A percentile compares a stretch with the other conserved stretches of the same genome.
phyloP scores from a whole-genome alignment of 495 filamentous ascomycete genomes.

The Penicillium crystallinum region DNA sequence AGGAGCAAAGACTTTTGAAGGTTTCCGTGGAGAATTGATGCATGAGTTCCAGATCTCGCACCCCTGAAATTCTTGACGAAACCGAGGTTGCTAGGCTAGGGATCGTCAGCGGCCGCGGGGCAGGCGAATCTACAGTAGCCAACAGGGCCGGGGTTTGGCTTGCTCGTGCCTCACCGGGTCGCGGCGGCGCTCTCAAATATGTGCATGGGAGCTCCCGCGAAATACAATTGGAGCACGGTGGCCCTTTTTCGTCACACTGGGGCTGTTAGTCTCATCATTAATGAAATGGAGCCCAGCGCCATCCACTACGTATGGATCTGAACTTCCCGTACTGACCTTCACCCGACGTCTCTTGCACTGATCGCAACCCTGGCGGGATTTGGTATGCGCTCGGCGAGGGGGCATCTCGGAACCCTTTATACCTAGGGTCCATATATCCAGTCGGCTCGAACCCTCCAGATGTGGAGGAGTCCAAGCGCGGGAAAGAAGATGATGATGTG shows the following conservation, averaged over 20 bases:
- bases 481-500: background rate
- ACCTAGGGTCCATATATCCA: conserved; percentile 1
- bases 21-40: conserved; percentile 41
- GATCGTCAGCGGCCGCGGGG: conserved; percentile 13
- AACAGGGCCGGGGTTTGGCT: conserved; percentile 4
- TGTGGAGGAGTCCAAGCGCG: conserved; percentile 6
- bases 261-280: background rate
- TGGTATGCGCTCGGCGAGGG: conserved; percentile 46
- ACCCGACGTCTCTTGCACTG: conserved; percentile 55
- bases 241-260: conserved; percentile 44
- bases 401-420: conserved; percentile 18
- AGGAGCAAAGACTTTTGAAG: conserved; percentile 29
- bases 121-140: conserved; percentile 1
- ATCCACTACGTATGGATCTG: background rate
- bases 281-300: background rate
- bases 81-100: conserved; percentile 16
- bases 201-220: conserved; percentile 37
- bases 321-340: conserved; percentile 34
- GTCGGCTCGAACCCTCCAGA: background rate
- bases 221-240: conserved; percentile 42
- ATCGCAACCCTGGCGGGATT: conserved; percentile 53
- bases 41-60: conserved; percentile 37
- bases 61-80: conserved; percentile 17
- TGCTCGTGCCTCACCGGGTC: conserved; percentile 3
- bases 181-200: conserved; percentile 29